A percentile compares a stretch with the other conserved stretches of the same genome.
Evolutionary conservation across 495 filamentous ascomycete species (phyloP).

Genomic region (Copromyces sp.): DNA sequence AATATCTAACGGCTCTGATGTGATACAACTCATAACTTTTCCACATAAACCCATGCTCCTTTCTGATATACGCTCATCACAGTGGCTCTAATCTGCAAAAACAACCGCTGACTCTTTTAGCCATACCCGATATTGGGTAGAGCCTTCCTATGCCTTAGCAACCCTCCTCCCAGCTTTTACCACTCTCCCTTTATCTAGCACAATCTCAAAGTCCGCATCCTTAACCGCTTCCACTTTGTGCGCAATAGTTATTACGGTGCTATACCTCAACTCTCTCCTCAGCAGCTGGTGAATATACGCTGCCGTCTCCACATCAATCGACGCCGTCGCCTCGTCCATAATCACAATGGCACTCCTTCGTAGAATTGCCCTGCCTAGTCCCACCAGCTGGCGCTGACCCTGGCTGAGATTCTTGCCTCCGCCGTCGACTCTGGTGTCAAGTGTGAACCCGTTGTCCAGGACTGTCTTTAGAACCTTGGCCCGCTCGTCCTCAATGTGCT

Average conservation of each 20-base stretch:
- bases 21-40: background rate
- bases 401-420: constrained; percentile 53
- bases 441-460: constrained; percentile 27
- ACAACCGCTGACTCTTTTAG: background rate
- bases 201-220: constrained; percentile 62
- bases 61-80: background rate
- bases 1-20: background rate
- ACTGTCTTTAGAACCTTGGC: constrained; percentile 35
- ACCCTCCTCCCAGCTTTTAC: constrained; percentile 19
- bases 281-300: constrained; percentile 65
- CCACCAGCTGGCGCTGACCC: constrained; percentile 51
- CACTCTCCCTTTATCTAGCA: constrained; percentile 55
- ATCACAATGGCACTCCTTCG: constrained; percentile 49
- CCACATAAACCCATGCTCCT: background rate
- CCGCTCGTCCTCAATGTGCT: constrained; percentile 38
- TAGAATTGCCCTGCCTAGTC: constrained; percentile 49
- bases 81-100: background rate
- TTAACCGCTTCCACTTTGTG: constrained; percentile 74
- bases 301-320: constrained; percentile 71
- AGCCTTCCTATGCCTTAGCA: background rate
- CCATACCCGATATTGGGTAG: background rate
- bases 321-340: constrained; percentile 78
- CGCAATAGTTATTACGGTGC: constrained; percentile 81
- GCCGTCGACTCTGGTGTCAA: constrained; percentile 39
- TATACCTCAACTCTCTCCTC: constrained; percentile 60